Conservation (phyloP, 2,329 filamentous ascomycete species). For the Keithomyces neogunnii region DNA sequence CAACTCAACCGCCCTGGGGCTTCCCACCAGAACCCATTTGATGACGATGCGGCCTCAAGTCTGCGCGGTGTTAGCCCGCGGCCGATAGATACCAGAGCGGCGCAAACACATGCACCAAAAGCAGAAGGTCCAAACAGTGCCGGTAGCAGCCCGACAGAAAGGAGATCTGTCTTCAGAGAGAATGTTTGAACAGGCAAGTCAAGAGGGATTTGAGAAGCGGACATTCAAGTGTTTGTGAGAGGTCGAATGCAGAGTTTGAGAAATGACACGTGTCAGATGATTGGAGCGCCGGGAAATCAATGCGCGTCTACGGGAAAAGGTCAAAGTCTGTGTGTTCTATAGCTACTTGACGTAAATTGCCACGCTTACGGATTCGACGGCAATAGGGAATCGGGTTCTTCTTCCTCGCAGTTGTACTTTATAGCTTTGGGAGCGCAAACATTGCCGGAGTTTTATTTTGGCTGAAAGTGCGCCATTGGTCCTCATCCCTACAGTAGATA, state of each 20-base stretch:
- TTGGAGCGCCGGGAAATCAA: background rate
- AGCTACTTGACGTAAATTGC: background rate
- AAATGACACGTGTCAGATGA: background rate
- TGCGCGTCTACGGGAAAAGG: background rate
- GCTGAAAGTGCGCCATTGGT: background rate
- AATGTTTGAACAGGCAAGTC: constrained; percentile 40
- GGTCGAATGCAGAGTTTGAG: no score
- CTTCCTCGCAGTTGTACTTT: background rate
- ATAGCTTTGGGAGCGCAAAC: background rate
- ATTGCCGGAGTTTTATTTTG: background rate
- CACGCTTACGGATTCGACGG: background rate
- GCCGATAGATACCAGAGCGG: constrained; percentile 49
- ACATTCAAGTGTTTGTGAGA: no score
- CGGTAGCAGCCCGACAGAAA: constrained; percentile 54
- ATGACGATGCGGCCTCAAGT: constrained; percentile 56
- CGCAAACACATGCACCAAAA: constrained; percentile 15
- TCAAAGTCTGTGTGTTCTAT: background rate
- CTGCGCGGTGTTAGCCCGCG: constrained; percentile 67
- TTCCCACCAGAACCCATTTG: constrained; percentile 54
- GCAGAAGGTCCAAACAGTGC: constrained; percentile 27
- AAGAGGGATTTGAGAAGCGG: no score
- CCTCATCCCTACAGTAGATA: background rate
- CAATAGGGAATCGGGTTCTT: background rate
- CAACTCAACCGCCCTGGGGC: constrained; percentile 26
- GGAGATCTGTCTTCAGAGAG: constrained; percentile 63